Evolutionary conservation across 176 grass and related monocot species (phyloP), one percentile per base, ranked within the genome.

Genomic region (Phyllostachys edulis): DNA sequence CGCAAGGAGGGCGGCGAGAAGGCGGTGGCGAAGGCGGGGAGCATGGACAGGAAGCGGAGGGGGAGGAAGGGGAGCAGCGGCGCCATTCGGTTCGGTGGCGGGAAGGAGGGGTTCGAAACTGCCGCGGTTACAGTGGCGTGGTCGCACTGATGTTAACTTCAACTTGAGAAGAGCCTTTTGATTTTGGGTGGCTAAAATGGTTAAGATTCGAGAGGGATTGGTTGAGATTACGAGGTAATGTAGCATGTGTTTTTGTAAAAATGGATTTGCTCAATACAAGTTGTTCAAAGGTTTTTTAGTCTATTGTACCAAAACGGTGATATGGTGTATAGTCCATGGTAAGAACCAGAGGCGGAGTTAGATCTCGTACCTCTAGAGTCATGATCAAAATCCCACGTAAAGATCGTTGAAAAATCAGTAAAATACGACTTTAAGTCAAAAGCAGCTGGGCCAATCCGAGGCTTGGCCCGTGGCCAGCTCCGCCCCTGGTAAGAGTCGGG

Each of bases 61-160:
- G 66, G 4, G 18, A 47, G 82, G 38, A 83, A 83, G 63, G 83
- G 76, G 39, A 94, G 79, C 71, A 79, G 36, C n/a, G 84, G 84
- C 16, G 67, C 52, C 73, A 78, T 90, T 44, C 78, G 88, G 69
- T 87, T 87, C 40, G 79, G 50, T 76, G 85, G 54, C 69, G 82
- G 86, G 60, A 91, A 91, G 76, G 79, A 87, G 1, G 86, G 86
- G 29, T 81, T 85, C 27, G 80, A 89, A 83, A 44, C 86, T 14
- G 80, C 66, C 3, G 18, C 80, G 42, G 74, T 75, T 37, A 50
- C 26, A 0, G 80, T 87, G 5, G 82, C 79, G 0, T 90, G 82
- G 69, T 94, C 83, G 7, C 89, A 84, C 67, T 91, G 60, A 29
- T n/a, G 26, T 20, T 1, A 8, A 14, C 9, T 55, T 18, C n/a